Base-by-base conservation (phyloP, 2,329 filamentous ascomycete species). In the Tricladium varicosporioides region DNA sequence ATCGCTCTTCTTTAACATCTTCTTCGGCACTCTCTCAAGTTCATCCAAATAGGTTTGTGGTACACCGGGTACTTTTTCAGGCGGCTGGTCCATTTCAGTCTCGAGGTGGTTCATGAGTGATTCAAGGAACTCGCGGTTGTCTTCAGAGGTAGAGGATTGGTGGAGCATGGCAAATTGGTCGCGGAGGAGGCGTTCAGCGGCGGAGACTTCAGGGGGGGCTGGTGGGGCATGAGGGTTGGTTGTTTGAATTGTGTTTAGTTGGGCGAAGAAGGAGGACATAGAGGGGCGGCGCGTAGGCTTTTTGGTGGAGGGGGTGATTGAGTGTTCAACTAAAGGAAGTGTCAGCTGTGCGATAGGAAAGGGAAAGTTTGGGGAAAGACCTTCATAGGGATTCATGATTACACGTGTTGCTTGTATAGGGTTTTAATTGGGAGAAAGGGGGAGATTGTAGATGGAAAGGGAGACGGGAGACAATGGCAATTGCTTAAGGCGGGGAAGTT, bases 261-360 rank as follows among this genome's bases (percentile, higher is more conserved):
- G 78, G 70, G 79, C 73, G 59, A 85, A 80, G 68, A 86, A 87
- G 60, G 79, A 81, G 52, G 82, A 79, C 84, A 87, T 87, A 74
- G 86, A 82, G 60, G 82, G 73, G 43, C 84, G 82, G 9, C 76
- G 76, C 49, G 74, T 73, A 57, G 74, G 72, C 31, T 54, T 58
- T 11, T 16, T 43, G 33, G n/a, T 31, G 50, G 73, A 69, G 48
- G 76, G 62, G 4, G 54, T 53, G 56, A 87, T 82, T 69, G 82
- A 82, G 74, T 87, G 84, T 70, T 87, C 84, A 69, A 87, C 84
- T 87, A 45, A 54, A 36, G 55, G 55, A 31, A 32, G 18, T 55
- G 57, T 62, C 63, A 60, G 50, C 45, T 42, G 40, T 45, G 44
- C 48, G 53, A 44, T 48, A 27, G 45, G 19, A 51, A 27, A 51